Evolutionary conservation across 805 yeast genomes (phyloP), one percentile per base, ranked within the genome.

Genomic region (Candida germanica): DNA sequence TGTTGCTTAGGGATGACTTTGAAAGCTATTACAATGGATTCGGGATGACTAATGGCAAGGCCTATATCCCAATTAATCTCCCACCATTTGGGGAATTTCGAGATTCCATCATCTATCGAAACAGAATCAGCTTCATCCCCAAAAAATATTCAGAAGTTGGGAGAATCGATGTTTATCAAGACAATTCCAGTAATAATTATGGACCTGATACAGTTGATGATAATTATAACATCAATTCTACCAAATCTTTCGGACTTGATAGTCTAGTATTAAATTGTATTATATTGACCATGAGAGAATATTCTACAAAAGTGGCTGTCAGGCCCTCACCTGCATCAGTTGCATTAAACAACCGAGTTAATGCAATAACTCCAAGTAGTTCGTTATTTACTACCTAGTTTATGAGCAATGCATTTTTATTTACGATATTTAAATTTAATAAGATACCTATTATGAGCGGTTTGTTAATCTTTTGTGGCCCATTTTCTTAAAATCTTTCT

Each of bases 81-180:
- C 73, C 72, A 1, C 71, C 71, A 1, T 67, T 67, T 44, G 70
- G 69, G 6, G 39, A 44, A 5, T 63, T 57, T 29, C 49, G 48
- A 30, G 69, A 65, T 38, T 40, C 59, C 1, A 30, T 53, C 14
- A 38, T 48, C 6, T 64, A 60, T 39, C 23, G 44, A 14, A 42
- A 47, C 16, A 38, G 36, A 6, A 28, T 44, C 14, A 47, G 45
- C 20, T 18, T 57, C 2, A 33, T 62, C 12, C 72, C 71, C n/a
- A 65, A 61, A 34, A 63, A 53, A 40, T 66, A 47, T 38, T 37
- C 56, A 8, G 71, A 66, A 33, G 44, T 51, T 12, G 71, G 67
- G 10, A 52, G 41, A 33, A 32, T 66, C 13, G 67, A 64, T 29
- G 13, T 59, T 6, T 67, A 67, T 40, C 71, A 66, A 40, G 58